Percentiles rank a stretch among this genome's conserved stretches.
Conservation (phyloP, 495 filamentous ascomycete species). For the Cairneyella variabilis region DNA sequence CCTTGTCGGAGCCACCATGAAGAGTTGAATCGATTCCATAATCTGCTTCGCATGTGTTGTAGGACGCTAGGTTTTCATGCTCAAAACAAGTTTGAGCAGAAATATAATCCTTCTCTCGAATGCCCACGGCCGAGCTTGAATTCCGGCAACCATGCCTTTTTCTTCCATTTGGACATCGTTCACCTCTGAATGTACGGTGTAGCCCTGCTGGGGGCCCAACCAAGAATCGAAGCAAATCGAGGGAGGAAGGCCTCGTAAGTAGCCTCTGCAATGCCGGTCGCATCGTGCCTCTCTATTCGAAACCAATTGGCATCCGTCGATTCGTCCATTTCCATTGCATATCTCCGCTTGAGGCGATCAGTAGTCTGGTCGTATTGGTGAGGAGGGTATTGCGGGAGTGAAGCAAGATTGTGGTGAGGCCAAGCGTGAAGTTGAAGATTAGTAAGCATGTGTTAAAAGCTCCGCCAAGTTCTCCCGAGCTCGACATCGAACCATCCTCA, state of each 20-base stretch:
- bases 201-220: constrained; percentile 27
- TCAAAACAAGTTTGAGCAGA: too few relatives aligned
- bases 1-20: too few relatives aligned
- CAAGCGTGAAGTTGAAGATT: not conserved
- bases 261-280: constrained; percentile 52
- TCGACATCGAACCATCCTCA: constrained; percentile 20
- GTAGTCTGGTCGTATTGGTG: not conserved
- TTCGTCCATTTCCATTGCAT: constrained; percentile 21
- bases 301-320: constrained; percentile 10
- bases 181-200: too few relatives aligned
- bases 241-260: constrained; percentile 47
- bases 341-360: not conserved
- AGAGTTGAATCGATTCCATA: too few relatives aligned
- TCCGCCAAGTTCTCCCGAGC: not conserved
- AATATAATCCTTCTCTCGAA: too few relatives aligned
- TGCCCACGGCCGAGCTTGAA: constrained; percentile 19
- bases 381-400: too few relatives aligned
- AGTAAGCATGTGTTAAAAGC: not conserved
- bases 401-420: constrained; percentile 1
- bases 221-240: constrained; percentile 44
- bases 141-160: not conserved
- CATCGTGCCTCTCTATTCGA: constrained; percentile 30
- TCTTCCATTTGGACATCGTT: not conserved
- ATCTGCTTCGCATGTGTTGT: too few relatives aligned
- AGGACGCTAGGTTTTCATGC: too few relatives aligned